Percentiles rank a stretch among this genome's conserved stretches.
These are phyloP conservation scores for Cadophora sp. DNA, from an alignment of 2,329 filamentous ascomycete species.

Conservation along the genomic window DNA sequence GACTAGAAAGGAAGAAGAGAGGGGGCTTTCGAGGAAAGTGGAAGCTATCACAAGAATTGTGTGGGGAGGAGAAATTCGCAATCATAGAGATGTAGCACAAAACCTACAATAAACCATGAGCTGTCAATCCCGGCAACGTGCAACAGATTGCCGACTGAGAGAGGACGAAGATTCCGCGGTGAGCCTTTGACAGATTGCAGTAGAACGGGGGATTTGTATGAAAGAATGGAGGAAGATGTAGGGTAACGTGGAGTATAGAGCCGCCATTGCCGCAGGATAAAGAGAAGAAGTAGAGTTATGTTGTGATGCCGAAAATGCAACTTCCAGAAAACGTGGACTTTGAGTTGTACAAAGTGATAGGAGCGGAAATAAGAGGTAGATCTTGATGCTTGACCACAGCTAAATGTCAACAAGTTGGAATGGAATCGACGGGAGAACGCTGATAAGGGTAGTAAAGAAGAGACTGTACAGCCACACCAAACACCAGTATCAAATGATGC, in stretches of 20 bases:
- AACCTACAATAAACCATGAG: neutral
- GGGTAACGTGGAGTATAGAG: conserved; percentile 1
- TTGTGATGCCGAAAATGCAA: neutral
- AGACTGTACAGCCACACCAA: neutral
- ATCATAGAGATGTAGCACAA: neutral
- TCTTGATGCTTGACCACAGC: neutral
- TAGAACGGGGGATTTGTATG: neutral
- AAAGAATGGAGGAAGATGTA: neutral
- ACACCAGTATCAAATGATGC: neutral
- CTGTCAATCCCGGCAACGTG: conserved; percentile 11
- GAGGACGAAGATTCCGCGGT: neutral
- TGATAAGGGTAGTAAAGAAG: neutral
- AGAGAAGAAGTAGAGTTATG: neutral
- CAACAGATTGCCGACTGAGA: neutral
- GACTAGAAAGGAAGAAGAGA: too few species aligned
- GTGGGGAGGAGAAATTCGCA: neutral
- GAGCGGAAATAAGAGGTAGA: neutral
- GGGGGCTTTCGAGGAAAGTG: too few species aligned
- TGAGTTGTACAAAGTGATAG: neutral
- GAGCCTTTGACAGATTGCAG: neutral
- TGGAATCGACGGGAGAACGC: too few species aligned
- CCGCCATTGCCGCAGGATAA: neutral
- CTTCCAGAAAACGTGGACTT: neutral
- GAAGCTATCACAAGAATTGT: too few species aligned
- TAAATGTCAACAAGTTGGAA: neutral